Conservation (phyloP, 495 filamentous ascomycete species). For the Penicillium samsonianum region DNA sequence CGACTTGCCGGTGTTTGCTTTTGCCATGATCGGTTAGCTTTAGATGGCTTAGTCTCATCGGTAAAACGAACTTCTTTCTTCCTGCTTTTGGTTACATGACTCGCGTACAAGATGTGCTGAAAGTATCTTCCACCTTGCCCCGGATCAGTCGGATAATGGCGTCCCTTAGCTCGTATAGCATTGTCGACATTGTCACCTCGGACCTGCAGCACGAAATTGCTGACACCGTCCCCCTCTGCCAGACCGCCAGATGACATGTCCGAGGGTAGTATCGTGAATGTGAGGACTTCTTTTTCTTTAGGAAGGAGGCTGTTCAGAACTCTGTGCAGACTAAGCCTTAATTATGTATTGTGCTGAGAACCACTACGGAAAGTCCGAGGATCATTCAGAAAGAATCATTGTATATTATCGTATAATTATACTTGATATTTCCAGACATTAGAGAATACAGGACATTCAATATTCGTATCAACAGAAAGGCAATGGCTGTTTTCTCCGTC, state of each 20-base stretch:
- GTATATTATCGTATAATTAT: not conserved
- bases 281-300: not conserved
- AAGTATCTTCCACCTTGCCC: not conserved
- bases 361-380: not conserved
- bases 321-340: not conserved
- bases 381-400: not conserved
- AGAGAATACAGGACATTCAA: not conserved
- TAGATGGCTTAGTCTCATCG: not conserved
- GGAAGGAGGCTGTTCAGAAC: not conserved
- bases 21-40: not conserved
- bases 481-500: not conserved
- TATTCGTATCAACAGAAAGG: conserved; percentile 9
- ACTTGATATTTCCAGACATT: not conserved
- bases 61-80: not conserved
- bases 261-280: not conserved
- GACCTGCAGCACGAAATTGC: not conserved
- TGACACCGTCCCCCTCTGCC: not conserved
- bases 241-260: not conserved
- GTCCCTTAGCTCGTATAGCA: not conserved
- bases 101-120: not conserved
- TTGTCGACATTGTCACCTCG: not conserved
- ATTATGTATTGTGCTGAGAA: not conserved
- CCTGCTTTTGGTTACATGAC: not conserved
- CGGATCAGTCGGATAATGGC: not conserved
- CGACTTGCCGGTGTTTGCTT: not conserved